Conservation (phyloP, 345 rosid species). For the Citrus inodora region DNA sequence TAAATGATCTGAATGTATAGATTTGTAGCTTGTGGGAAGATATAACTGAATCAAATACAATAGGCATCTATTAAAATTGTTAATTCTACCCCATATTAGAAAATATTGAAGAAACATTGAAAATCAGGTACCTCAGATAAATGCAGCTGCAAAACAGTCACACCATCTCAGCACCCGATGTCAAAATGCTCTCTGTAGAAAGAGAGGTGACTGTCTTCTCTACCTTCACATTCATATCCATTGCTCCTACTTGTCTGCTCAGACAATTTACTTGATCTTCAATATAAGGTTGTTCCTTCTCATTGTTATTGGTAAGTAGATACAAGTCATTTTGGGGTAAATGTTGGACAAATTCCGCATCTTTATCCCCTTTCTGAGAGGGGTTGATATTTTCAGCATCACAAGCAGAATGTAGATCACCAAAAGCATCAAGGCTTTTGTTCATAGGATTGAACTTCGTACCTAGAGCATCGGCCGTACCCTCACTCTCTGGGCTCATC, state of each 20-base stretch:
- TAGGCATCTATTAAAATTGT: background rate
- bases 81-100: background rate
- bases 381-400: conserved; percentile 15
- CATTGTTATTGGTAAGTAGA: background rate
- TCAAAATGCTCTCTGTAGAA: background rate
- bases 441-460: background rate
- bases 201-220: conserved; percentile 8
- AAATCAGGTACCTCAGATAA: conserved; percentile 7
- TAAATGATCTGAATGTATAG: background rate
- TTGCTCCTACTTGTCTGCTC: conserved; percentile 13
- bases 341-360: background rate
- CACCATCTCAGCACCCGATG: conserved; percentile 6
- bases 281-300: conserved; percentile 17
- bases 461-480: background rate
- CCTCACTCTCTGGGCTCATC: conserved; percentile 5
- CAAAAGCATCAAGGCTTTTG: conserved; percentile 6
- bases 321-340: background rate
- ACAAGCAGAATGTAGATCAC: conserved; percentile 2
- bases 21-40: background rate
- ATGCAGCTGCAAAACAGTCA: background rate
- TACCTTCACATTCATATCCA: conserved; percentile 4
- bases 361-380: conserved; percentile 11
- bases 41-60: background rate
- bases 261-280: conserved; percentile 24
- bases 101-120: background rate